Percentiles rank a stretch among this genome's conserved stretches.
Conservation (phyloP, 2,329 filamentous ascomycete genomes). For the Cytospora piceicola region DNA sequence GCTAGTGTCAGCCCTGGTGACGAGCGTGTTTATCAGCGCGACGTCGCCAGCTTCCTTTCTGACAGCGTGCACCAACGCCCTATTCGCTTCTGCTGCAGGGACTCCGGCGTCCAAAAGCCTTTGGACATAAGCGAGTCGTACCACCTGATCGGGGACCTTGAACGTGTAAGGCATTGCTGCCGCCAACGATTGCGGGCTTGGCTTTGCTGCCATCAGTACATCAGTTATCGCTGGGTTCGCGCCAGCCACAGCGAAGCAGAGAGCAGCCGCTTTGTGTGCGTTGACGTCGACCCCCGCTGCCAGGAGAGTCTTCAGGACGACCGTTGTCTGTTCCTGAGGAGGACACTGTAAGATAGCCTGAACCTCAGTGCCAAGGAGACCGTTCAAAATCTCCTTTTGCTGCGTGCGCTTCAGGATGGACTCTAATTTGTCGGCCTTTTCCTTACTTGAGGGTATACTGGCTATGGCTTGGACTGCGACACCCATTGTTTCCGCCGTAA, state of each 20-base stretch:
- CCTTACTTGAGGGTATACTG: slow-evolving; percentile 47
- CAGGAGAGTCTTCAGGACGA: slow-evolving; percentile 52
- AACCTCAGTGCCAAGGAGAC: slow-evolving; percentile 56
- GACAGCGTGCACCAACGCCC: slow-evolving; percentile 57
- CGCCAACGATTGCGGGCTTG: slow-evolving; percentile 49
- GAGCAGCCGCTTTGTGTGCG: slow-evolving; percentile 52
- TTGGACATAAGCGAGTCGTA: slow-evolving; percentile 55
- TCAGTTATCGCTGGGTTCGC: slow-evolving; percentile 52
- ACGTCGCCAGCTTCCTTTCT: slow-evolving; percentile 52
- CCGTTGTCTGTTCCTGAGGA: slow-evolving; percentile 44
- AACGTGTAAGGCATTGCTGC: slow-evolving; percentile 57
- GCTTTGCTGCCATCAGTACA: slow-evolving; percentile 49
- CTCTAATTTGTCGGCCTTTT: slow-evolving; percentile 55
- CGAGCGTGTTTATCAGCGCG: slow-evolving; percentile 51
- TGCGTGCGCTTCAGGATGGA: slow-evolving; percentile 49
- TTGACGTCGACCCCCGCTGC: slow-evolving; percentile 60
- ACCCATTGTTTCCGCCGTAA: slow-evolving; percentile 48
- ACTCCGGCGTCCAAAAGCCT: slow-evolving; percentile 55
- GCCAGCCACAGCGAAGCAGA: slow-evolving; percentile 55
- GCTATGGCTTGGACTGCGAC: slow-evolving; percentile 49
- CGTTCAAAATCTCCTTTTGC: slow-evolving; percentile 49
- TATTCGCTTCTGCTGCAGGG: slow-evolving; percentile 51
- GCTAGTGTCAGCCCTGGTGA: slow-evolving; percentile 51
- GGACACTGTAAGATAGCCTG: slow-evolving; percentile 47
- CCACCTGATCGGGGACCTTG: slow-evolving; percentile 54